Evolutionary conservation across 441 rosid genomes (phyloP), one percentile per base, ranked within the genome.

Genomic region (Populus hybrid): DNA sequence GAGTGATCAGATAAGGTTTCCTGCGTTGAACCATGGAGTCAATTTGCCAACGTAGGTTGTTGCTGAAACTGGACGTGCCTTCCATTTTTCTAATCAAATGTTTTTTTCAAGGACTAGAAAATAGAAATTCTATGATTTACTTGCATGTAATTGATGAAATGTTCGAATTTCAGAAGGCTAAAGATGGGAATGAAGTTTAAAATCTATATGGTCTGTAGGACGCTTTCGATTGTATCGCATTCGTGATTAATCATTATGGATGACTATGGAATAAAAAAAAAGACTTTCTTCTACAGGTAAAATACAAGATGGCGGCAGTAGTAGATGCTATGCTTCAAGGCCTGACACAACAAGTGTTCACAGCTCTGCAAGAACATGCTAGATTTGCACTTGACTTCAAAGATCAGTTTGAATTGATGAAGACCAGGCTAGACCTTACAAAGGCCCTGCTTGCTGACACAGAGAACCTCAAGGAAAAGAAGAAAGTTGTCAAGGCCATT

Each of bases 371-470:
- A 20, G 34, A 34, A 9, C 30, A 76, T 46, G 78, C 34, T 46
- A 10, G 35, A 2, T 38, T 67, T 30, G 67, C 78, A 67, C 42
- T 76, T 54, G 73, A 67, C 35, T 76, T 76, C 67, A 50, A 50
- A 50, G 21, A 12, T 30, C 78, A 76, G 8, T 76, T 76, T 12
- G 67, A 76, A 30, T 30, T 67, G 9, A 76, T 76, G 73, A 67
- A 76, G 32, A 68, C 73, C 4, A 76, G 30, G 40, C 78, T 76
- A 10, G 67, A 68, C 36, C 72, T 67, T 30, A 32, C 72, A 50
- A 67, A 76, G 46, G 72, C 78, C 32, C 54, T 67, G 4, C 78
- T 76, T 76, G 66, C 61, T 64, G 70, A 74, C 63, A 64, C 69
- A 8, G 72, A 75, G 68, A 50, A 14, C 36, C 30, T 67, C 5